Base-by-base conservation (phyloP, 257 asterid species). In the Agastache rugosa region DNA sequence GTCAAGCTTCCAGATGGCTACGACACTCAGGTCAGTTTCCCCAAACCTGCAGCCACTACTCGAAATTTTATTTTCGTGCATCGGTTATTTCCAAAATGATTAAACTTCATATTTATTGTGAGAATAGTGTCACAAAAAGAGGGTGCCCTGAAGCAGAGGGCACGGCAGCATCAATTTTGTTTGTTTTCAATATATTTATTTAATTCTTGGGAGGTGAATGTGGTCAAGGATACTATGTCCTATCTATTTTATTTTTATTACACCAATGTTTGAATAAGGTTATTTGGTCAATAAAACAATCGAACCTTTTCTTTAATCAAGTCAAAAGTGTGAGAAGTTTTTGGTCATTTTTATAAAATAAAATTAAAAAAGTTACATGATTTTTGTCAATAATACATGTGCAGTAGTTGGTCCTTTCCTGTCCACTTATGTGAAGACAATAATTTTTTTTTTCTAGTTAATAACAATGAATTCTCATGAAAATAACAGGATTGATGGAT, bases 1-100 rank as follows among this genome's bases (percentile, higher is more conserved):
- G 86, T 87, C 80, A 91, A 91, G 86, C 93, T 89, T 45, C 92
- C 97, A 6, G 85, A 89, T 73, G 97, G 96, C 67, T 91, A 87
- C 31, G 96, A 91, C 67, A 86, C 96, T 78, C 97, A 87, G 96
- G 96, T 91, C 51, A 69, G 88, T 11, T 1, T 50, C 55, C 1
- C 55, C 11, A 3, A 0, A 16, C 20, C 11, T 34, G 63, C 19
- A 12, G 39, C 39, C 1, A 27, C 67, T 16, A 31, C 23, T 31
- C 19, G 14, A 15, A 15, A 14, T 47, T 5, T 4, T 47, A 48
- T 48, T 48, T 17, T 48, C 2, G 22, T 5, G 17, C 16, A 16
- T 48, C 55, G 54, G 2, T 47, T 15, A 45, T 2, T 45, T 45
- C 3, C 2, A 37, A 37, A 37, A 37, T 37, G 42, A 37, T 7